Evolutionary conservation across 2,329 filamentous ascomycete genomes (phyloP), one percentile per base, ranked within the genome.

Genomic region (Colletotrichum tamarilloi): DNA sequence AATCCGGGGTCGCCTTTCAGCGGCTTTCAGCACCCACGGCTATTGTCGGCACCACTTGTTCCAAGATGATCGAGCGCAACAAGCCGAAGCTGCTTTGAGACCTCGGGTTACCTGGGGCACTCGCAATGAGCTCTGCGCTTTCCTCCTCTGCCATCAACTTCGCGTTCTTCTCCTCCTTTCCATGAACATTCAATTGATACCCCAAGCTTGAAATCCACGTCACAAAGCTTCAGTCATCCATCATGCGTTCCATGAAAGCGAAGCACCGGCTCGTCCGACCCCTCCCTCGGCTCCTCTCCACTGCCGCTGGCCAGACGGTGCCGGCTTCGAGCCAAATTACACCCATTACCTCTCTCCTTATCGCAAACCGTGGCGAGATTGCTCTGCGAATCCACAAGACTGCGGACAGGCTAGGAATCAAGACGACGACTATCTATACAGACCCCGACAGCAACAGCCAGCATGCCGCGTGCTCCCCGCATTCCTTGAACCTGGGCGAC

Each of bases 311-410:
- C 16, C 60, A 73, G 35, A 38, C 67, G 19, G 62, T 71, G 16
- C 58, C 70, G 19, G 71, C 74, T 35, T 70, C 74, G 24, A 72
- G 68, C 30, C 78, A 80, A 56, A 78, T 84, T 58, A 87, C 85
- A 16, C 88, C 90, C 35, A 90, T 92, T 76, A 92, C 91, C 68
- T 97, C 95, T 9, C 93, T 98, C 55, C 89, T 99, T 28, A 98
- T 99, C 81, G 97, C 97, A 67, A 99, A 99, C 82, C 92, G 97
- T 77, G 97, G 97, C 78, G 97, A 99, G 84, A 99, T 99, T 78
- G 97, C 97, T 62, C 88, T 99, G 81, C 94, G 97, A 77, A 97
- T 99, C 77, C 93, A 95, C 76, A 91, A 92, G 76, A 99, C 97
- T 26, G 97, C 97, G 42, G 89, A 94, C 63, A 91, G 93, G 75